phyloP scores from a whole-genome alignment of 352 stramenopile genomes.

The Phytophthora fragariaefolia region DNA sequence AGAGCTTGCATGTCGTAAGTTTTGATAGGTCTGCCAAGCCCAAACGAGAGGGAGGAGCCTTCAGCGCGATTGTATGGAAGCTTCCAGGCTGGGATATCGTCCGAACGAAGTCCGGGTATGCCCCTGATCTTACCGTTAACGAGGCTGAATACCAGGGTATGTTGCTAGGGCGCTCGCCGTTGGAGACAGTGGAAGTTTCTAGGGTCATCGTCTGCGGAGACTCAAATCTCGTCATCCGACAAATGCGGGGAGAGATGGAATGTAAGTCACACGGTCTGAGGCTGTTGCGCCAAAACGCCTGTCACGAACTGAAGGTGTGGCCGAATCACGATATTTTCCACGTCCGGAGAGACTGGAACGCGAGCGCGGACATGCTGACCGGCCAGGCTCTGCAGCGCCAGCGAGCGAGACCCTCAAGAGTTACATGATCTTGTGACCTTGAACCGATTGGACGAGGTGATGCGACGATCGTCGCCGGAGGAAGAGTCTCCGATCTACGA shows the following conservation, averaged over 20 bases:
- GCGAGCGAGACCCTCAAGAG: background rate
- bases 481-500: no score
- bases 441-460: conserved; percentile 5
- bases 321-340: background rate
- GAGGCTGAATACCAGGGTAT: conserved; percentile 28
- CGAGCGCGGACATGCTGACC: background rate
- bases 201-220: background rate
- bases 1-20: conserved; percentile 6
- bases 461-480: no score
- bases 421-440: conserved; percentile 4
- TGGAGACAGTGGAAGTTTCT: background rate
- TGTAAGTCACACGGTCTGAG: background rate
- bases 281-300: background rate
- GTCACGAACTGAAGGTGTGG: background rate
- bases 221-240: conserved; percentile 10
- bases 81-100: conserved; percentile 13
- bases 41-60: conserved; percentile 10
- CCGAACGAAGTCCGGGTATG: background rate
- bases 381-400: background rate
- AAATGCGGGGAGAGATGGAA: conserved; percentile 6
- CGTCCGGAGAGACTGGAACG: conserved; percentile 10
- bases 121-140: conserved; percentile 16
- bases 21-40: conserved; percentile 28
- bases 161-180: background rate
- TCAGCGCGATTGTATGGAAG: conserved; percentile 21